A percentile compares a stretch with the other conserved stretches of the same genome.
phyloP scores from a whole-genome alignment of 768 basidiomycete genomes.

The Rhodotorula graminis region DNA sequence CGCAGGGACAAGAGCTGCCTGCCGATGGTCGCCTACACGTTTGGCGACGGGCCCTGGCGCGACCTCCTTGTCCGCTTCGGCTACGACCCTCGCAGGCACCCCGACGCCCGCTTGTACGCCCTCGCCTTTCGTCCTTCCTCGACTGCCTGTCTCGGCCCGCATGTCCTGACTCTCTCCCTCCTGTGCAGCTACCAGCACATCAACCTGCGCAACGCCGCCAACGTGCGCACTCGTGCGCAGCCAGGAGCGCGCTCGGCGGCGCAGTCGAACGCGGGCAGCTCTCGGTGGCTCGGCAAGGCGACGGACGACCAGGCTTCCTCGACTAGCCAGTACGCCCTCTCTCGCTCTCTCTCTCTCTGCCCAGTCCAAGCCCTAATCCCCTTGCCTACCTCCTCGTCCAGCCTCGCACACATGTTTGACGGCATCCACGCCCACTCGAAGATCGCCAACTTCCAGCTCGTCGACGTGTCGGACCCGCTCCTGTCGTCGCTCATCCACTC shows the following conservation, averaged over 20 bases:
- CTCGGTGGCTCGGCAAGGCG: not conserved
- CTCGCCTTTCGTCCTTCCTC: slow-evolving; percentile 57
- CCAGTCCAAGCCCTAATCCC: no score
- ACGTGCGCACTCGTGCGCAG: slow-evolving; percentile 17
- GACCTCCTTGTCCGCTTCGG: slow-evolving; percentile 79
- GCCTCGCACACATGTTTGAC: slow-evolving; percentile 78
- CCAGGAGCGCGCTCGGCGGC: not conserved
- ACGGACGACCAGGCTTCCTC: not conserved
- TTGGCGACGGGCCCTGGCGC: slow-evolving; percentile 89
- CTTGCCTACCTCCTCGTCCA: slow-evolving; percentile 17
- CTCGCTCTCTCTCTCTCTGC: no score
- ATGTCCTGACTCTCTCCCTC: not conserved
- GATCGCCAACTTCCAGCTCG: slow-evolving; percentile 87
- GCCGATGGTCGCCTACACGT: slow-evolving; percentile 65
- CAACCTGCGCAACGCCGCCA: slow-evolving; percentile 73
- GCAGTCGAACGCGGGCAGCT: not conserved
- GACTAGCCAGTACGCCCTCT: not conserved
- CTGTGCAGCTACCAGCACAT: slow-evolving; percentile 75
- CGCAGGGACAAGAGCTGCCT: slow-evolving; percentile 35
- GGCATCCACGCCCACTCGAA: slow-evolving; percentile 72
- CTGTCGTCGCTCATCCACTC: slow-evolving; percentile 74
- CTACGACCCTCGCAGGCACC: slow-evolving; percentile 80
- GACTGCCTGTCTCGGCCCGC: not conserved
- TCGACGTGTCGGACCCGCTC: slow-evolving; percentile 84
- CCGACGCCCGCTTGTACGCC: slow-evolving; percentile 67